Percentiles rank a stretch among this genome's conserved stretches.
These are phyloP conservation scores for Claviceps purpurea DNA, from an alignment of 2,329 filamentous ascomycete genomes.

Conservation along the genomic window DNA sequence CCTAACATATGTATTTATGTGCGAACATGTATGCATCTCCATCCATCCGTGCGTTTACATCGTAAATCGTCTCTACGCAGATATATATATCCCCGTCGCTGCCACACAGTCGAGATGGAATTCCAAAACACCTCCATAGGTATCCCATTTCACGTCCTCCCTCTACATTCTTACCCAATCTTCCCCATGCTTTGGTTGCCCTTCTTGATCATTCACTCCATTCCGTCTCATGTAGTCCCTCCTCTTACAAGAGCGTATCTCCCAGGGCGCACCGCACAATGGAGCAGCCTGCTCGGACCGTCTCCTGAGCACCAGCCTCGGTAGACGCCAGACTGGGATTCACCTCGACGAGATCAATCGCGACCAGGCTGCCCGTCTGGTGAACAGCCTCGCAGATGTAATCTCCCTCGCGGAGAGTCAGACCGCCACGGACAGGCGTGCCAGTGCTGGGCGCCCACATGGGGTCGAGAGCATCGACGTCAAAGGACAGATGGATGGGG, in stretches of 20 bases:
- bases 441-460: constrained; percentile 94
- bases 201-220: no score
- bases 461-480: constrained; percentile 91
- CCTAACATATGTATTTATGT: no score
- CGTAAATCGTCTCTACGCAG: no score
- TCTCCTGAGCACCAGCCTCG: constrained; percentile 62
- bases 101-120: no score
- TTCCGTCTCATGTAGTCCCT: no score
- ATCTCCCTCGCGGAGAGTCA: constrained; percentile 90
- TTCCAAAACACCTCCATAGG: no score
- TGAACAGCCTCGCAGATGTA: constrained; percentile 88
- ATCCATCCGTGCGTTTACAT: no score
- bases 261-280: constrained; percentile 84
- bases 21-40: no score
- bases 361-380: constrained; percentile 63
- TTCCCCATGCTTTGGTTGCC: no score
- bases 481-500: constrained; percentile 92
- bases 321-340: constrained; percentile 57
- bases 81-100: no score
- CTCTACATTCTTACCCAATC: no score
- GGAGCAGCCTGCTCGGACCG: constrained; percentile 79
- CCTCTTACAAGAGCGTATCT: constrained; percentile 62
- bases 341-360: constrained; percentile 73
- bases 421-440: constrained; percentile 81
- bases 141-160: no score